phyloP scores from a whole-genome alignment of 768 basidiomycete genomes.

The Tylopilus intermedius region DNA sequence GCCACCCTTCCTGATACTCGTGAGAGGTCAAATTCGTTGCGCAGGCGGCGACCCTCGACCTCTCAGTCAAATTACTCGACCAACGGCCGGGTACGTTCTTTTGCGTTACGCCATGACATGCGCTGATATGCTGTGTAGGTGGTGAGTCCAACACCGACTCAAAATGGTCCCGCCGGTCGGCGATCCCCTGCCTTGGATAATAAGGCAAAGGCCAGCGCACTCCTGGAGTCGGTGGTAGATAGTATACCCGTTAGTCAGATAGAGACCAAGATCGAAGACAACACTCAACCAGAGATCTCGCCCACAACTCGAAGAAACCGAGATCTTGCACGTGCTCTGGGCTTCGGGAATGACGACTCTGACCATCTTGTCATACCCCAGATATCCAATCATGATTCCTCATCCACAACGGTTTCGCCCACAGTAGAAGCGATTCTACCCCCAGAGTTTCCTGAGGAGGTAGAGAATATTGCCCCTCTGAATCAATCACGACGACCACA shows the following conservation, averaged over 20 bases:
- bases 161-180: slow-evolving; percentile 28
- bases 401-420: slow-evolving; percentile 30
- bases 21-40: slow-evolving; percentile 64
- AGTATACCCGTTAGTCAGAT: slow-evolving; percentile 42
- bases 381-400: slow-evolving; percentile 21
- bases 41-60: slow-evolving; percentile 72
- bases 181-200: slow-evolving; percentile 42
- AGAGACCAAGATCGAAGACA: slow-evolving; percentile 25
- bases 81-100: slow-evolving; percentile 41
- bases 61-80: slow-evolving; percentile 76
- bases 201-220: slow-evolving; percentile 55
- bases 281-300: slow-evolving; percentile 35
- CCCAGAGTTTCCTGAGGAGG: slow-evolving; percentile 16
- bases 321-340: slow-evolving; percentile 69
- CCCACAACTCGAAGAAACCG: slow-evolving; percentile 60
- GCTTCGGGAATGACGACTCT: slow-evolving; percentile 50
- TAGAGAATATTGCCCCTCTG: slow-evolving; percentile 9
- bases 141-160: slow-evolving; percentile 48
- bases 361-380: slow-evolving; percentile 22
- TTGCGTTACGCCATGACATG: neutral
- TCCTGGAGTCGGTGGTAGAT: slow-evolving; percentile 59
- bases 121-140: slow-evolving; percentile 36
- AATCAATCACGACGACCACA: slow-evolving; percentile 4
- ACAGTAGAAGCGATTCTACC: slow-evolving; percentile 33
- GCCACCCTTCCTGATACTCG: slow-evolving; percentile 52